Evolutionary conservation across 2,329 filamentous ascomycete species (phyloP).

Genomic region (Colletotrichum viniferum): DNA sequence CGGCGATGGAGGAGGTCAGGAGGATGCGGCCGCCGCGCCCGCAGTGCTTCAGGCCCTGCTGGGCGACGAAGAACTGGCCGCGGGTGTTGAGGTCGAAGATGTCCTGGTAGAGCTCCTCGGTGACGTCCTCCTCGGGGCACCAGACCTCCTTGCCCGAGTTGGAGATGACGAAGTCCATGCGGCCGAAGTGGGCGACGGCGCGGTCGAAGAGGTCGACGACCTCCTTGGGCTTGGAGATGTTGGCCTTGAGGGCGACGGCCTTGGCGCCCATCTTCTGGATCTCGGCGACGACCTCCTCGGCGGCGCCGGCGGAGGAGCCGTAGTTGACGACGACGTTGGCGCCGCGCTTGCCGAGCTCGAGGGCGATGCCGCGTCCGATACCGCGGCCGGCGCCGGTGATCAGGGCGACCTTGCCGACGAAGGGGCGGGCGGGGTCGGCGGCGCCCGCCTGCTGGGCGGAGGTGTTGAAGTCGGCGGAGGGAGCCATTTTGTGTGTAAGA

Average conservation of each 20-base stretch:
- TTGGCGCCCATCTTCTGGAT: constrained; percentile 61
- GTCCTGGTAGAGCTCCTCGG: constrained; percentile 72
- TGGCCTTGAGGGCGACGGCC: constrained; percentile 65
- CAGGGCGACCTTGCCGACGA: constrained; percentile 60
- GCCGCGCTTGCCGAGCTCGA: constrained; percentile 70
- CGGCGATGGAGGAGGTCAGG: constrained; percentile 73
- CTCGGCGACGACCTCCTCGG: constrained; percentile 60
- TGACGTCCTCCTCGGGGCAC: constrained; percentile 72
- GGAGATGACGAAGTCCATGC: constrained; percentile 74
- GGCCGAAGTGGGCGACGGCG: constrained; percentile 69
- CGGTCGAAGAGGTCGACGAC: constrained; percentile 69
- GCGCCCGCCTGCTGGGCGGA: constrained; percentile 25
- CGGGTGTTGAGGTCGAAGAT: constrained; percentile 75
- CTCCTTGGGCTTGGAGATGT: constrained; percentile 64
- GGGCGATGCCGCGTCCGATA: constrained; percentile 69
- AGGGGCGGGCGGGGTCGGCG: constrained; percentile 36
- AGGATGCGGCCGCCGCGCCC: constrained; percentile 73
- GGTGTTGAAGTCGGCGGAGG: constrained; percentile 26
- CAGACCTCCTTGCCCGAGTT: constrained; percentile 76
- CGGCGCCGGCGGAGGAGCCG: constrained; percentile 56
- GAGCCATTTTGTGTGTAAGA: constrained; percentile 27
- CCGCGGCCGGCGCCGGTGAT: constrained; percentile 70
- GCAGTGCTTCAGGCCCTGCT: constrained; percentile 75
- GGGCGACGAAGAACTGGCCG: constrained; percentile 79
- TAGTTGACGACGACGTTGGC: constrained; percentile 73